Conservation (phyloP, 2,329 filamentous ascomycete species). For the Hypomyces perniciosus region DNA sequence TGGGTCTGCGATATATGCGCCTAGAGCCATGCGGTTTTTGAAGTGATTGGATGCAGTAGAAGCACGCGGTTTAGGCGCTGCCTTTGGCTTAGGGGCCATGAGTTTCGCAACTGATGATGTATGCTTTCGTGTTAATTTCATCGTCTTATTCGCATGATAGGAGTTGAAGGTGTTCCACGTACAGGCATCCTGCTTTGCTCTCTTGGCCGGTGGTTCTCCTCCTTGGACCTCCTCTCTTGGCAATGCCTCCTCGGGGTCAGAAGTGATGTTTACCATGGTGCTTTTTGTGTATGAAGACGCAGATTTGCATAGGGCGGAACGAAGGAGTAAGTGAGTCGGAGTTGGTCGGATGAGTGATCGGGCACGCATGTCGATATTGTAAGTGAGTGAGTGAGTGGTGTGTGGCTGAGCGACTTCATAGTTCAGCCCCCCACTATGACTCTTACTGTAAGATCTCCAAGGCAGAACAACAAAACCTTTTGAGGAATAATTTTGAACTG, state of each 20-base stretch:
- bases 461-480: not conserved
- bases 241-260: conserved; percentile 35
- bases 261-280: conserved; percentile 17
- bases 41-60: conserved; percentile 29
- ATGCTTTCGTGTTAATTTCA: not conserved
- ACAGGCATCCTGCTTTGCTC: conserved; percentile 37
- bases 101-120: conserved; percentile 27
- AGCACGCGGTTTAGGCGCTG: conserved; percentile 13
- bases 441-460: too few relatives aligned
- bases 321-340: not conserved
- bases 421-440: too few relatives aligned
- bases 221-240: conserved; percentile 36
- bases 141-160: not conserved
- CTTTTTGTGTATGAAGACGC: not conserved
- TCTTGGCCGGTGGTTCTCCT: conserved; percentile 21
- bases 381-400: too few relatives aligned
- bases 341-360: too few relatives aligned
- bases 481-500: not conserved
- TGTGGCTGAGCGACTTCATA: too few relatives aligned
- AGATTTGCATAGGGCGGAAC: not conserved
- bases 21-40: conserved; percentile 55
- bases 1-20: conserved; percentile 60
- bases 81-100: conserved; percentile 32
- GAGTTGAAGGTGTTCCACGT: conserved; percentile 10
- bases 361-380: too few relatives aligned